Evolutionary conservation across 345 rosid genomes (phyloP).

Genomic region (Heritiera fomes): DNA sequence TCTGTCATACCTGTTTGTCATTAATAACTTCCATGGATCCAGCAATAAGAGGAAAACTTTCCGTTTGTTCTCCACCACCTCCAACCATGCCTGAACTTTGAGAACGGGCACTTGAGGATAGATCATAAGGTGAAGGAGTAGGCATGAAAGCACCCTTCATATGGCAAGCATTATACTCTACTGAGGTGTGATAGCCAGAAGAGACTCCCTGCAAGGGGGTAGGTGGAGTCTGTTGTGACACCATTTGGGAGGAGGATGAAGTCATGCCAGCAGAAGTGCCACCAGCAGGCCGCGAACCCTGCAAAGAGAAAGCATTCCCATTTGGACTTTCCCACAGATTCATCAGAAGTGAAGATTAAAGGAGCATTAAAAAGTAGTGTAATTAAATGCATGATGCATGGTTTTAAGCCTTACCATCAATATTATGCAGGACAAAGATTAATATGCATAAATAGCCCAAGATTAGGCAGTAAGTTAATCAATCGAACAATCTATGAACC

Average conservation of each 20-base stretch:
- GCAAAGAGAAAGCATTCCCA: slow-evolving; percentile 25
- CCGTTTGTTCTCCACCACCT: slow-evolving; percentile 57
- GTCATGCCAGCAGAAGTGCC: slow-evolving; percentile 54
- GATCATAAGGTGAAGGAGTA: slow-evolving; percentile 54
- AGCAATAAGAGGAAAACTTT: slow-evolving; percentile 42
- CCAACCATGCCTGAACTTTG: slow-evolving; percentile 60
- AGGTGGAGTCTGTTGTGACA: slow-evolving; percentile 54
- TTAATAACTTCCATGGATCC: slow-evolving; percentile 48
- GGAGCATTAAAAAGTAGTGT: neutral
- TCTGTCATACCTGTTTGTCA: slow-evolving; percentile 70
- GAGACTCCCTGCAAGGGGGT: slow-evolving; percentile 61
- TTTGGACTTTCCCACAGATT: neutral
- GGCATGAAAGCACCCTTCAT: slow-evolving; percentile 83
- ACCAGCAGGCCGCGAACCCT: slow-evolving; percentile 77
- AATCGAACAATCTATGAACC: neutral
- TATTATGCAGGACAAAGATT: neutral
- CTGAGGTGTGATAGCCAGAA: slow-evolving; percentile 56
- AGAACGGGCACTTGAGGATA: slow-evolving; percentile 40
- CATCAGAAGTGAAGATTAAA: neutral
- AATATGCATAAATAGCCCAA: neutral
- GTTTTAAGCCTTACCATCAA: neutral
- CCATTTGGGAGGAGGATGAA: slow-evolving; percentile 66
- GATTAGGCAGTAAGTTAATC: neutral
- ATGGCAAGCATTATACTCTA: slow-evolving; percentile 65
- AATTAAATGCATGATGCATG: neutral